Base-by-base conservation (phyloP, 495 filamentous ascomycete genomes). In the Bacidia gigantensis region DNA sequence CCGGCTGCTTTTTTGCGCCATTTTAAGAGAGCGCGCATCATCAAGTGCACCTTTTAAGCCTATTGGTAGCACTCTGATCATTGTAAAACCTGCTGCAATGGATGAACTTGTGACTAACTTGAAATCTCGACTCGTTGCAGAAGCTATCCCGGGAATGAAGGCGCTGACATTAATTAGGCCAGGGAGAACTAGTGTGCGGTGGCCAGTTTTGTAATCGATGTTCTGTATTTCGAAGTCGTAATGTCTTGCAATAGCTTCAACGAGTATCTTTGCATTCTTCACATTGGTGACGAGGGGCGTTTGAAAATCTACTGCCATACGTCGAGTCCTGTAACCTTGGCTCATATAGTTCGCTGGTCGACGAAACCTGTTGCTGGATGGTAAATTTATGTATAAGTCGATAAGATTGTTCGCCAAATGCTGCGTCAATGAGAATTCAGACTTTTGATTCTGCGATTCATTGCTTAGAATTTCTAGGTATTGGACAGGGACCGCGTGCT, bases 241-340 rank as follows among this genome's bases (percentile, higher is more conserved):
- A 63, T 93, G 81, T 38, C 92, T 79, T 50, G 89, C 81, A 56
- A 98, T 83, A 14, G 92, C 92, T 66, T 98, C 92, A 57, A 98
- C 84, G 42, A 98, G 66, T 50, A 98, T 84, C 74, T 98, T 98
- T 39, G 92, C 92, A 60, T 96, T 98, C 76, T 98, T 98, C 61
- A 98, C 92, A 62, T 98, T 98, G 45, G 92, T 98, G 25, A 98
- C 89, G 58, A 98, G 69, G 38, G 92, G 92, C 39, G 90, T 94
- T 67, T 96, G 90, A 68, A 96, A 98, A 67, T 98, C 92, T 20
- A 98, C 92, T 24, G 92, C 92, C 92, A 98, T 95, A 59, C 92
- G 82, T 63, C 92, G 78, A 26, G 92, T 96, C 56, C 81, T 80
- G 66, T 98, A 98, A 49, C 92, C 92, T 68, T 86, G 89, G 65